A percentile compares a stretch with the other conserved stretches of the same genome.
phyloP scores from a whole-genome alignment of 148 eudicot species.

The Vaccinium vitisidaea region DNA sequence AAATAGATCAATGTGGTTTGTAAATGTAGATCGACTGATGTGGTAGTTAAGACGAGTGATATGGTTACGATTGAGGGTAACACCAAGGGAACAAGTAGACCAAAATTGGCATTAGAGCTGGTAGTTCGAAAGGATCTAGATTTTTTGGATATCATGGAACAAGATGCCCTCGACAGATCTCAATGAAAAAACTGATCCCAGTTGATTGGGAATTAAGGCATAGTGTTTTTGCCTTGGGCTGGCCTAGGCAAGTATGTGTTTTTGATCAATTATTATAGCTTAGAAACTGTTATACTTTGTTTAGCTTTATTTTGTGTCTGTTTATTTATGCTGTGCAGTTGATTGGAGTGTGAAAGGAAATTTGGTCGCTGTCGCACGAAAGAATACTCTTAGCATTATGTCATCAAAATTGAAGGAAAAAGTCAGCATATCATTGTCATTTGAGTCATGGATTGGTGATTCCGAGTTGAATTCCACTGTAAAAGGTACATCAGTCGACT shows the following conservation, averaged over 20 bases:
- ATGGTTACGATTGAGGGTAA: neutral
- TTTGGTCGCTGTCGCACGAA: constrained; percentile 64
- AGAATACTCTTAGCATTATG: constrained; percentile 53
- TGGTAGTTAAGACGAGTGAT: neutral
- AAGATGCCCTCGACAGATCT: neutral
- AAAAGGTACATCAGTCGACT: constrained; percentile 48
- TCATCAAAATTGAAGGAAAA: constrained; percentile 63
- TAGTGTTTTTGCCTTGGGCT: neutral
- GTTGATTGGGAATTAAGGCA: neutral
- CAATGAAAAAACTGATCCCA: neutral
- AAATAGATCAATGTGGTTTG: neutral
- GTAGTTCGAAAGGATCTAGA: neutral
- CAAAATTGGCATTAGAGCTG: neutral
- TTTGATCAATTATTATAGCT: neutral
- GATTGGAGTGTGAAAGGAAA: constrained; percentile 69
- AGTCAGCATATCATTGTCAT: constrained; percentile 46
- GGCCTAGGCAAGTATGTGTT: neutral
- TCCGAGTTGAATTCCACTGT: constrained; percentile 31
- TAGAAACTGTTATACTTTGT: neutral
- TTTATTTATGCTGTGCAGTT: constrained; percentile 40
- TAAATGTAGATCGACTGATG: neutral
- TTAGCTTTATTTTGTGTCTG: neutral
- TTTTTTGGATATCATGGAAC: neutral
- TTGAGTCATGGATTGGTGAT: constrained; percentile 53
- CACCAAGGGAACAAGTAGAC: neutral